Conservation (phyloP, 2,329 filamentous ascomycete species). For the Nectriaceae sp. region DNA sequence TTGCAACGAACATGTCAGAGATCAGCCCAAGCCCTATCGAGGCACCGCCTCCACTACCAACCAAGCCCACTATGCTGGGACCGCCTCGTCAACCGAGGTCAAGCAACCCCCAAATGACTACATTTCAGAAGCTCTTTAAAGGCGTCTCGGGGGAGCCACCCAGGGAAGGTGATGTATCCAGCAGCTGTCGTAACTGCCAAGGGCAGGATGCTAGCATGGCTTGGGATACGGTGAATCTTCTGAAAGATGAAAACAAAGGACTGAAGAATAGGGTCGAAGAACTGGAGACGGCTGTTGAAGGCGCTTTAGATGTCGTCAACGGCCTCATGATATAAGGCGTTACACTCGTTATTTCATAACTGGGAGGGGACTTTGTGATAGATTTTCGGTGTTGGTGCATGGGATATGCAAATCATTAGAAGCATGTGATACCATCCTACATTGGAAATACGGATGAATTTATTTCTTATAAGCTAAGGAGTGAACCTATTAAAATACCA, state of each 20-base stretch:
- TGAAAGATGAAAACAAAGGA: conserved; percentile 63
- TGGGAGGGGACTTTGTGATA: not conserved
- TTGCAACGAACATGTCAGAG: conserved; percentile 42
- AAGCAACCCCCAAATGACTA: conserved; percentile 33
- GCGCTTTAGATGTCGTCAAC: conserved; percentile 61
- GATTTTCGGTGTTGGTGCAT: conserved; percentile 19
- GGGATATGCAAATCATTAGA: conserved; percentile 23
- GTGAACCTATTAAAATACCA: not conserved
- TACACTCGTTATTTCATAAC: conserved; percentile 3
- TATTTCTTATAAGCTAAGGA: not conserved
- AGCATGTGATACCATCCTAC: conserved; percentile 31
- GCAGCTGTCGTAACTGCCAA: conserved; percentile 55
- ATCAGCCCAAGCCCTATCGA: conserved; percentile 20
- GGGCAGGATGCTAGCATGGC: conserved; percentile 61
- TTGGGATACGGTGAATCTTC: conserved; percentile 64
- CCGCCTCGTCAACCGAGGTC: conserved; percentile 32
- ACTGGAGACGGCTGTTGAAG: conserved; percentile 62
- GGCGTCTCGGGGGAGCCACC: conserved; percentile 41
- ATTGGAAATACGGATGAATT: conserved; percentile 13
- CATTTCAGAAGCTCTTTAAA: conserved; percentile 45
- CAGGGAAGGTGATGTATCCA: conserved; percentile 25
- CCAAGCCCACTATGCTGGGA: conserved; percentile 28
- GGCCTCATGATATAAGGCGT: conserved; percentile 48
- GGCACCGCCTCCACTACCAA: conserved; percentile 14
- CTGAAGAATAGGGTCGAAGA: conserved; percentile 61